Base-by-base conservation (phyloP, 1,139 yeast genomes). In the Yamadazyma mexicana region DNA sequence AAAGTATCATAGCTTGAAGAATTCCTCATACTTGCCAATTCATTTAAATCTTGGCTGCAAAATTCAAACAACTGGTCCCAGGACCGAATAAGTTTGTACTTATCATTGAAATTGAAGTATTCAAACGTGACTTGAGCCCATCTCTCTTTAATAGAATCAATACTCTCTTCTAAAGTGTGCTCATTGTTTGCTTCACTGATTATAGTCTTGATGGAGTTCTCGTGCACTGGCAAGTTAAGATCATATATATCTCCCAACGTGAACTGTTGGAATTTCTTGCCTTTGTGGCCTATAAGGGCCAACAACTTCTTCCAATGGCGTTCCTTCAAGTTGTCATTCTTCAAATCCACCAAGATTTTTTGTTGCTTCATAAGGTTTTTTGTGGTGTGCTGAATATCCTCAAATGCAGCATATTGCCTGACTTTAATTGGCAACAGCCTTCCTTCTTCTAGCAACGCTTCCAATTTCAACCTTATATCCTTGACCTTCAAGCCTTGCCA, bases 141-240 rank as follows among this genome's bases (percentile, higher is more conserved):
- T 4, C 59, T 66, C 0, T 51, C 52, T 37, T 65, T 66, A 10
- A 91, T 77, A 6, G 63, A 56, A 1, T 50, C 51, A 17, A 85
- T 54, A 10, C 81, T 75, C 14, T 74, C 78, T 45, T 84, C 88
- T 6, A 92, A 64, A 0, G 78, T 70, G 43, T 75, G 69, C 53
- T 92, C 98, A 17, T 87, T 85, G 44, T 77, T 78, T 0, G 98
- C 97, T 46, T 75, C 79, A 1, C 70, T 67, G 3, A 87, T 52
- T 1, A 85, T 60, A 0, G 74, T 64, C 35, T 72, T 74, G 3
- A 91, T 62, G 1, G 59, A 43, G 2, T 54, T 50, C 33, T 75
- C 77, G 58, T 87, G 77, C 1, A 62, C 47, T 0, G 51, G 30
- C 20, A 85, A 57, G 33, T 82, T 67, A 40, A 88, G 57, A 33